Evolutionary conservation across 257 asterid genomes (phyloP).

Genomic region (Salvia miltiorrhiza): DNA sequence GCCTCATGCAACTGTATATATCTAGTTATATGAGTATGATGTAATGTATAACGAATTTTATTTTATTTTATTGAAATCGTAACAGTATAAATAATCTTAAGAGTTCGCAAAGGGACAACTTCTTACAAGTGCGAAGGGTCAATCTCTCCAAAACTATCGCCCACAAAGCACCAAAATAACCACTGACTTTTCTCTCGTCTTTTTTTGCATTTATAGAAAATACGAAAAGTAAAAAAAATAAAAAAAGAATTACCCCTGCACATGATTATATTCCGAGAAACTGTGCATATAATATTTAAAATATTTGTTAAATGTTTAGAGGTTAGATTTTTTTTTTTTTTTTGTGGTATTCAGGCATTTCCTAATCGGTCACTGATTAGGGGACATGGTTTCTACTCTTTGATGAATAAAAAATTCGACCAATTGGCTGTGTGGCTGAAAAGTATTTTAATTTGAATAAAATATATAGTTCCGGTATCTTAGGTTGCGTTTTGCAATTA

Average conservation of each 20-base stretch:
- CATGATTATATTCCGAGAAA: slow-evolving; percentile 19
- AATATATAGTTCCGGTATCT: slow-evolving; percentile 30
- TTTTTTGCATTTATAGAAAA: too few species aligned
- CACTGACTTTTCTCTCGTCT: too few species aligned
- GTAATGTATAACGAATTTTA: not conserved
- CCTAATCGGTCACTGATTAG: slow-evolving; percentile 16
- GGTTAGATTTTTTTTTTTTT: not conserved
- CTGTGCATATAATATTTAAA: not conserved
- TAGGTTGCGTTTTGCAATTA: slow-evolving; percentile 20
- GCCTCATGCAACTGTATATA: slow-evolving; percentile 10
- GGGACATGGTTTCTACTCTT: slow-evolving; percentile 31
- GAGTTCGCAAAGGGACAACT: slow-evolving; percentile 13
- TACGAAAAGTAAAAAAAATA: not conserved
- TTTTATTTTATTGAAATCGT: not conserved
- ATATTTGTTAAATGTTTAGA: not conserved
- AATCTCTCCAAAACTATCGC: not conserved
- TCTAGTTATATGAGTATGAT: not conserved
- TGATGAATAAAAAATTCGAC: not conserved
- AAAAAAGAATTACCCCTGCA: not conserved
- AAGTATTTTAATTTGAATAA: not conserved
- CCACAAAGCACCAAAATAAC: not conserved
- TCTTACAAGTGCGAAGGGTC: slow-evolving; percentile 20
- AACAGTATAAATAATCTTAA: slow-evolving; percentile 3
- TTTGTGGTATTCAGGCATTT: not conserved
- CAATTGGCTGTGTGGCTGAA: not conserved